These are phyloP conservation scores for Rhododendron mucronatum DNA, from an alignment of 148 eudicot species.

Conservation along the genomic window DNA sequence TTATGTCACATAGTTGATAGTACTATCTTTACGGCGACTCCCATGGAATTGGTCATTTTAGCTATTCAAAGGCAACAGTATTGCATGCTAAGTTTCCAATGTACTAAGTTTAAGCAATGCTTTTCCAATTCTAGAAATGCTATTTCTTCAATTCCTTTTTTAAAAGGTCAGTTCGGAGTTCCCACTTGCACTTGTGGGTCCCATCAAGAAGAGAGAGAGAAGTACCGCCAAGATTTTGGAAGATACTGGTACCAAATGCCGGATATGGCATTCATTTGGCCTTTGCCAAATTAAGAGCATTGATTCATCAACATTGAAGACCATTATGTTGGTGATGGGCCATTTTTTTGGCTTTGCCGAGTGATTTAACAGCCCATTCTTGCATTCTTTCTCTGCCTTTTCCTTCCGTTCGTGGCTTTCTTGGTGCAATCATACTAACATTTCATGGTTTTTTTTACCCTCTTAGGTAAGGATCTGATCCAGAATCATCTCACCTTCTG, in stretches of 20 bases:
- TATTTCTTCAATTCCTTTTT: background rate
- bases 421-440: background rate
- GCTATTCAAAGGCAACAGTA: background rate
- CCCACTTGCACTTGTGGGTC: background rate
- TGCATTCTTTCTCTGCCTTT: background rate
- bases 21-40: background rate
- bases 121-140: background rate
- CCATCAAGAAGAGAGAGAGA: background rate
- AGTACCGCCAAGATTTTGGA: background rate
- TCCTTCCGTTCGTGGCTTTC: background rate
- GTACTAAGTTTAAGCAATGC: background rate
- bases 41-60: background rate
- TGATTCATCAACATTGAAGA: background rate
- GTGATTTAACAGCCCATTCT: background rate
- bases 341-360: background rate
- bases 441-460: background rate
- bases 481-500: constrained; percentile 92
- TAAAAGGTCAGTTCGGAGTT: background rate
- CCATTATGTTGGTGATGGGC: background rate
- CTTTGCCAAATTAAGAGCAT: background rate
- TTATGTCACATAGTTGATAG: background rate
- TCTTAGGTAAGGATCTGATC: constrained; percentile 85
- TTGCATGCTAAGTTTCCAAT: background rate
- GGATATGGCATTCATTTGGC: background rate
- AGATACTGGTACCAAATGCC: background rate